Base-by-base conservation (phyloP, 2,329 filamentous ascomycete genomes). In the Hymenoscyphus fructigenus region DNA sequence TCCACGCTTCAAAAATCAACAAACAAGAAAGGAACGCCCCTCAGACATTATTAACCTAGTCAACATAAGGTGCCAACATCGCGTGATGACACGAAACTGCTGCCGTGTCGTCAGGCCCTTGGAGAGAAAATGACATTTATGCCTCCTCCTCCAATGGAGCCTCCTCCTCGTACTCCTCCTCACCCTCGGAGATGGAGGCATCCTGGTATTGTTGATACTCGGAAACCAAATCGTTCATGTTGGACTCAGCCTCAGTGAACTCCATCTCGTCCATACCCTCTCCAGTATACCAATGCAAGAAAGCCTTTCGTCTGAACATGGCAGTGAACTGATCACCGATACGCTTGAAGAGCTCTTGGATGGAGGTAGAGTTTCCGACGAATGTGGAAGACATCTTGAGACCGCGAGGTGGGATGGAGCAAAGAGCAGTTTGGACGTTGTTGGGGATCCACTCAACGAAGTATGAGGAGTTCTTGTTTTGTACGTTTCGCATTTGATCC, bases 231-330 rank as follows among this genome's bases (percentile, higher is more conserved):
- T 99, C 95, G 86, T 99, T 98, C 95, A 99, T 98, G 88, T 99
- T 99, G 84, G 92, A 96, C 90, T 99, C 95, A 75, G 95, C 95
- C 88, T 99, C 95, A 79, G 95, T 99, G 87, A 99, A 99, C 86
- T 99, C 95, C 95, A 99, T 98, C 90, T 99, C 95, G 84, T 99
- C 95, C 95, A 99, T 99, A 85, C 95, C 95, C 88, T 99, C 95
- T 79, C 93, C 93, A 88, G 95, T 99, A 85, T 99, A 99, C 95
- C 95, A 99, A 87, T 98, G 95, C 88, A 99, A 92, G 93, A 99
- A 99, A 89, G 95, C 95, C 91, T 98, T 99, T 84, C 95, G 93
- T 85, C 95, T 89, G 91, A 99, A 99, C 95, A 99, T 99, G 80
- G 93, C 95, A 84, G 91, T 93, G 89, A 99, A 99, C 85, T 99